Evolutionary conservation across 1,284 basidiomycete species (phyloP), one percentile per base, ranked within the genome.

Genomic region (Ceraceosorus guamensis): DNA sequence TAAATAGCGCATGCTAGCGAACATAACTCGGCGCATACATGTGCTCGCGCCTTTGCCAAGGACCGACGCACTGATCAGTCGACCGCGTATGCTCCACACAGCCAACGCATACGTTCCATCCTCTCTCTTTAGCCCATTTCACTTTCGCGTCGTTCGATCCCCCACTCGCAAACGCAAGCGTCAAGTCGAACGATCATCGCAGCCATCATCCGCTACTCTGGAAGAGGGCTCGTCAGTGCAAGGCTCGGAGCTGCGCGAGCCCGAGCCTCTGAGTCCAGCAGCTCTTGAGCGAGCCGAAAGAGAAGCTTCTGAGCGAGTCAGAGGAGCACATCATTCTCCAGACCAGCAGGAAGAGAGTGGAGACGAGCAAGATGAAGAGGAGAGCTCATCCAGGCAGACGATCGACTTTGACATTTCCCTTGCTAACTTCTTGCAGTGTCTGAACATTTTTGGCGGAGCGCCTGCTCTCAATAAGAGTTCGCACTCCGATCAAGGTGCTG

Each of bases 401-500:
- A 61, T 66, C 6, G 81, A 82, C 0, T 90, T 95, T 69, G 89
- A 92, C 73, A 81, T 95, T 56, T 86, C 86, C 3, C 82, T 96
- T 34, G 83, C 84, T 70, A 86, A 85, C 0, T 78, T 93, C 54
- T 82, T 93, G 56, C 89, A 92, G 67, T 91, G 89, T 67, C 81
- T 96, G 45, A 91, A 92, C 74, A 85, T 95, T 55, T 95, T 92
- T 69, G 91, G 91, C 10, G 88, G 89, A 5, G 88, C 87, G 52
- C 46, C 67, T 52, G 45, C 48, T 51, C 32, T 61, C 55, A 50
- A 53, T 46, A 37, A 16, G 51, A 31, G 62, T 70, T 37, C 68
- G 77, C 46, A 35, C 45, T n/a, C n/a, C n/a, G n/a, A n/a, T n/a
- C n/a, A n/a, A n/a, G n/a, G n/a, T n/a, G n/a, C n/a, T n/a, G n/a